These are phyloP conservation scores for Sugiyamaella paludigena DNA, from an alignment of 1,139 yeast species.

Conservation along the genomic window DNA sequence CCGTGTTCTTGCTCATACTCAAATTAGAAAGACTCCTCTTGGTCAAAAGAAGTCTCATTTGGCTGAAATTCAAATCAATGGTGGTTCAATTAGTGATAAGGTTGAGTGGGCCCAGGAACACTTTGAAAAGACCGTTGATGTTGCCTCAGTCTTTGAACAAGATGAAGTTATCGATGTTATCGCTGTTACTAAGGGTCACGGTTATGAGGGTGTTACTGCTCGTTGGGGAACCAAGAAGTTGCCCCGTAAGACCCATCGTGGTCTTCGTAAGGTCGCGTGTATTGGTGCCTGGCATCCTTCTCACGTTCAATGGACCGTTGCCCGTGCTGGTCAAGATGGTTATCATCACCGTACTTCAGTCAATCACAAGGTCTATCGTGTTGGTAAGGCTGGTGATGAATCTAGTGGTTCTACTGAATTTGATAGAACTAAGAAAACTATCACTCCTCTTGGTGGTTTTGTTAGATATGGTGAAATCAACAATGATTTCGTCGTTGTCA, in stretches of 20 bases:
- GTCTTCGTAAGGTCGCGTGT: conserved; percentile 99
- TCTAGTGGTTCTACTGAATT: conserved; percentile 92
- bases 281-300: conserved; percentile 99
- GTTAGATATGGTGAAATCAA: conserved; percentile 98
- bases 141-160: conserved; percentile 95
- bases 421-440: conserved; percentile 99
- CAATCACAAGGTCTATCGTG: conserved; percentile 99
- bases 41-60: conserved; percentile 99
- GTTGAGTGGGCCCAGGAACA: conserved; percentile 98
- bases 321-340: conserved; percentile 99
- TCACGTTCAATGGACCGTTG: conserved; percentile 99
- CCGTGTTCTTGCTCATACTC: conserved; percentile 99
- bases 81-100: conserved; percentile 98
- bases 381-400: conserved; percentile 96
- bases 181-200: conserved; percentile 99
- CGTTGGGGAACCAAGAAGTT: conserved; percentile 99
- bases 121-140: conserved; percentile 98
- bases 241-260: conserved; percentile 99
- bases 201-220: conserved; percentile 99
- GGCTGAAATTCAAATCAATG: conserved; percentile 99
- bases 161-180: conserved; percentile 97
- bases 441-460: conserved; percentile 99
- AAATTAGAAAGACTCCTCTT: conserved; percentile 99
- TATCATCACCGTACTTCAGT: conserved; percentile 99
- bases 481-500: conserved; percentile 95